Evolutionary conservation across 2,329 filamentous ascomycete genomes (phyloP).

Genomic region (Stagonosporopsis rhizophila): DNA sequence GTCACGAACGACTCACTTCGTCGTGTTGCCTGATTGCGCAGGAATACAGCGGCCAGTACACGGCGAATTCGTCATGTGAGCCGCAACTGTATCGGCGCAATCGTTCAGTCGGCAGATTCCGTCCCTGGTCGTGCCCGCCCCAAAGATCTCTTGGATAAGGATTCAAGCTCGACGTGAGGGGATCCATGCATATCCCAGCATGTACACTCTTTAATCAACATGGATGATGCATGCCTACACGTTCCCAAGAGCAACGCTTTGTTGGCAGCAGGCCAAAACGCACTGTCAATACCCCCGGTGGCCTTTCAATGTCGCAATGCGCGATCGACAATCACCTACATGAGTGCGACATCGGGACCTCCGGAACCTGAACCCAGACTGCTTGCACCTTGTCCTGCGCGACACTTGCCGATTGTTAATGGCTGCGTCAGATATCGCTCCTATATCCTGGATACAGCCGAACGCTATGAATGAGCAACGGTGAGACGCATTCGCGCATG

Average conservation of each 20-base stretch:
- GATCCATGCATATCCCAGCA: not conserved
- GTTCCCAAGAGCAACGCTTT: constrained; percentile 3
- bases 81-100: not conserved
- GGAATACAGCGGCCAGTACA: constrained; percentile 2
- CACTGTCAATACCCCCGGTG: not conserved
- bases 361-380: not conserved
- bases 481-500: not conserved
- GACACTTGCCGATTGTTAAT: not conserved
- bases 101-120: not conserved
- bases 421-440: constrained; percentile 6
- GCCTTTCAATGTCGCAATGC: not conserved
- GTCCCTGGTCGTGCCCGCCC: not conserved
- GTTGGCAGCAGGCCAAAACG: not conserved
- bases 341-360: not conserved
- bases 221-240: constrained; percentile 4
- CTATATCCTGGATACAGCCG: not conserved
- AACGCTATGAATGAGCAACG: not conserved
- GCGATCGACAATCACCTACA: not conserved
- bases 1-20: not conserved
- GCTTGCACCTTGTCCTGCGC: not conserved
- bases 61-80: not conserved
- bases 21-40: not conserved
- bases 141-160: not conserved
- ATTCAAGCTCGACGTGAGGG: not conserved
- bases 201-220: not conserved